phyloP scores from a whole-genome alignment of 345 rosid genomes.

The Toxicodendron radicans region DNA sequence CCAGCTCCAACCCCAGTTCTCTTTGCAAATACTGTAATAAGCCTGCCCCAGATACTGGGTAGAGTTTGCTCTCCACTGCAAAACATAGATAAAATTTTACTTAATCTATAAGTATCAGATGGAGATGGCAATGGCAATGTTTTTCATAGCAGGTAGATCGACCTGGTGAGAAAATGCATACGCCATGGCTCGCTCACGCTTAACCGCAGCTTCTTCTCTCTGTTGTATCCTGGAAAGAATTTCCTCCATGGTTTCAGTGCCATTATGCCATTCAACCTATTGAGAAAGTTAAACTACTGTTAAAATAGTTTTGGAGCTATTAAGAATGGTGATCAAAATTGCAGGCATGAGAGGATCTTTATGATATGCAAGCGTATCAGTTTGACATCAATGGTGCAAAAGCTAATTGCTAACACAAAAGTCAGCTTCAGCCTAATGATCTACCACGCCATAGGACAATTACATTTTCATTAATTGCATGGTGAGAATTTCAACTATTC shows the following conservation, averaged over 20 bases:
- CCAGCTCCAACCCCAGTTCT: conserved; percentile 95
- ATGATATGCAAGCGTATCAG: too few relatives aligned
- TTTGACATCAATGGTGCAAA: not conserved
- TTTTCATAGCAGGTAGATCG: not conserved
- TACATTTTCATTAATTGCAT: not conserved
- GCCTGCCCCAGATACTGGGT: conserved; percentile 82
- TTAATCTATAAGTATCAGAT: not conserved
- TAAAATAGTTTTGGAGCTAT: not conserved
- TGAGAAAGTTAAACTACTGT: not conserved
- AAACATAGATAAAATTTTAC: not conserved
- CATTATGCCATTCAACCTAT: conserved; percentile 84
- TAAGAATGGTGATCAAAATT: too few relatives aligned
- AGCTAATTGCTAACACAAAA: not conserved
- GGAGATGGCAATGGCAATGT: not conserved
- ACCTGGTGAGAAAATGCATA: conserved; percentile 97
- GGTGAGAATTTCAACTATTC: not conserved
- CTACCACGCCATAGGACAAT: not conserved
- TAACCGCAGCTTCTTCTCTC: conserved; percentile 77
- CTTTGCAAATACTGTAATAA: conserved; percentile 61
- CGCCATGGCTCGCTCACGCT: conserved; percentile 89
- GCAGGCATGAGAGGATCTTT: too few relatives aligned
- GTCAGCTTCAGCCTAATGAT: not conserved
- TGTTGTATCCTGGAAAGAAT: conserved; percentile 72
- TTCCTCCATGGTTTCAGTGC: conserved; percentile 80
- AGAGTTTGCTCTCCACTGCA: conserved; percentile 86